Evolutionary conservation across 129 eudicot species (phyloP).

Genomic region (Lonicera japonica): DNA sequence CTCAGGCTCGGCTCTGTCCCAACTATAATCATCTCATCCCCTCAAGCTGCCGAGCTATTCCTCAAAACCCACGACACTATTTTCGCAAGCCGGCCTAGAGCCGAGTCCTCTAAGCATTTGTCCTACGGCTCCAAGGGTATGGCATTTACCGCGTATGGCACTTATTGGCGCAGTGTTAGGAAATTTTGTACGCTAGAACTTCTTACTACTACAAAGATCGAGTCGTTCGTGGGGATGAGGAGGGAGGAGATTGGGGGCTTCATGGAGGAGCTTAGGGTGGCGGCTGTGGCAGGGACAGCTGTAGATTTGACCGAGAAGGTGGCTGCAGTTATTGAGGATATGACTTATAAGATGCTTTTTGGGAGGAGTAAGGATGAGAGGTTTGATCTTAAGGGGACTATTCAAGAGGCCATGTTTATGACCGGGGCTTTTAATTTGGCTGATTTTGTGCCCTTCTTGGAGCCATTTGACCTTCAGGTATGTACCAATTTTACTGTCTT

Average conservation of each 20-base stretch:
- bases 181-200: slow-evolving; percentile 27
- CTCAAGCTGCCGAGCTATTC: slow-evolving; percentile 34
- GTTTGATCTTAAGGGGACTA: slow-evolving; percentile 12
- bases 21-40: slow-evolving; percentile 35
- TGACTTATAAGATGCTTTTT: slow-evolving; percentile 33
- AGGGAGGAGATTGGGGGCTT: slow-evolving; percentile 22
- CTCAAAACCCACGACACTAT: slow-evolving; percentile 33
- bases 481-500: neutral
- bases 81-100: slow-evolving; percentile 34
- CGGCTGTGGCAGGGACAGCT: neutral
- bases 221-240: slow-evolving; percentile 25
- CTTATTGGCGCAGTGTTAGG: slow-evolving; percentile 31
- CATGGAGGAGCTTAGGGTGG: slow-evolving; percentile 4
- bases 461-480: slow-evolving; percentile 33
- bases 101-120: slow-evolving; percentile 12
- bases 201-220: slow-evolving; percentile 17
- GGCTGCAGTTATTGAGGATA: slow-evolving; percentile 19
- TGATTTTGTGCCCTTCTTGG: slow-evolving; percentile 26
- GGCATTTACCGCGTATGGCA: slow-evolving; percentile 19
- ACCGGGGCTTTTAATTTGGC: slow-evolving; percentile 21
- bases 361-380: slow-evolving; percentile 25
- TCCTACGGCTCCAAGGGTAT: slow-evolving; percentile 20
- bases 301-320: slow-evolving; percentile 22
- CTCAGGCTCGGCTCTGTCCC: slow-evolving; percentile 22
- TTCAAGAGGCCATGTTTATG: slow-evolving; percentile 10